These are phyloP conservation scores for Phytophthora colocasiae DNA, from an alignment of 352 stramenopile genomes.

Conservation along the genomic window DNA sequence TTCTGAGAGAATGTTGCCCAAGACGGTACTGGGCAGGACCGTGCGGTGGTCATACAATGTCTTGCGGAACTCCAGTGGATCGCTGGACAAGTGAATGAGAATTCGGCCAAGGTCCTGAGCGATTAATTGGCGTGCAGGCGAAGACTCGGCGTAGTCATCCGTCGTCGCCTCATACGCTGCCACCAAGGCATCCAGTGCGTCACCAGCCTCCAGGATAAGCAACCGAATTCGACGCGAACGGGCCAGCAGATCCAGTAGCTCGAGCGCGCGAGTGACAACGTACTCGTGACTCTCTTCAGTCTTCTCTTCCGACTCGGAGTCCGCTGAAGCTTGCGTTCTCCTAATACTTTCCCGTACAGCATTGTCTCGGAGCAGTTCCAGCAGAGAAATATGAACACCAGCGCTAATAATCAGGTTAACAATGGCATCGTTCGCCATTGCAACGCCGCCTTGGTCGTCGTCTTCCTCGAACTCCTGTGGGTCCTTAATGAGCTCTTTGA, in stretches of 20 bases:
- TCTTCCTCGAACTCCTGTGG: slow-evolving; percentile 31
- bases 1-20: slow-evolving; percentile 71
- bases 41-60: slow-evolving; percentile 75
- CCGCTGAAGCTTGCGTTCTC: slow-evolving; percentile 25
- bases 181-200: slow-evolving; percentile 62
- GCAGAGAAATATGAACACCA: slow-evolving; percentile 69
- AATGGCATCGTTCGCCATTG: slow-evolving; percentile 66
- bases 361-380: slow-evolving; percentile 62
- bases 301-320: slow-evolving; percentile 27
- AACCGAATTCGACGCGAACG: slow-evolving; percentile 71
- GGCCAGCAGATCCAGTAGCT: slow-evolving; percentile 61
- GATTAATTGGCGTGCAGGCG: slow-evolving; percentile 47
- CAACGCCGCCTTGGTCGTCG: slow-evolving; percentile 38
- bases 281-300: slow-evolving; percentile 38
- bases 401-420: slow-evolving; percentile 76
- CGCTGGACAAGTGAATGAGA: slow-evolving; percentile 72
- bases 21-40: slow-evolving; percentile 59
- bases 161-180: slow-evolving; percentile 59
- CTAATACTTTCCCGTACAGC: slow-evolving; percentile 26
- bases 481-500: slow-evolving; percentile 66
- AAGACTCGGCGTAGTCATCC: slow-evolving; percentile 43
- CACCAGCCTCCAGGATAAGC: slow-evolving; percentile 71
- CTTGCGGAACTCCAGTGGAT: slow-evolving; percentile 83
- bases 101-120: slow-evolving; percentile 59
- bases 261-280: slow-evolving; percentile 42